phyloP scores from a whole-genome alignment of 2,329 filamentous ascomycete genomes.

The Talaromyces sp. region DNA sequence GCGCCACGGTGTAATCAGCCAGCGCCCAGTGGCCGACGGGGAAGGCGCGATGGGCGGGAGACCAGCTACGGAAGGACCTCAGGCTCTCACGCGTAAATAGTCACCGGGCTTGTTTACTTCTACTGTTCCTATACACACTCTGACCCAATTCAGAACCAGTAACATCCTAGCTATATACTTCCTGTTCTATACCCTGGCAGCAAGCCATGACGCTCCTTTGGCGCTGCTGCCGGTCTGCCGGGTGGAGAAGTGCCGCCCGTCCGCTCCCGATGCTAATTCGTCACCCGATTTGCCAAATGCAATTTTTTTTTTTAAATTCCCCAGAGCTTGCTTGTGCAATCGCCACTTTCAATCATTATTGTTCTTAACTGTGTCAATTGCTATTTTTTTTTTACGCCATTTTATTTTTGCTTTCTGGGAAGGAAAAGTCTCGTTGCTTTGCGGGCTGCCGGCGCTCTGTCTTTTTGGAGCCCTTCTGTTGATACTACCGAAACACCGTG shows the following conservation, averaged over 20 bases:
- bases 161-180: neutral
- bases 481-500: neutral
- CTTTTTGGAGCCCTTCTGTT: constrained; percentile 1
- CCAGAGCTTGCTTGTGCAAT: constrained; percentile 23
- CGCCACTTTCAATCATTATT: constrained; percentile 7
- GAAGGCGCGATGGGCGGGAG: neutral
- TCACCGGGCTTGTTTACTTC: neutral
- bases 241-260: constrained; percentile 24
- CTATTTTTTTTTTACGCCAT: constrained; percentile 3
- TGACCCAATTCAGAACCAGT: neutral
- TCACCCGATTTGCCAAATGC: constrained; percentile 21
- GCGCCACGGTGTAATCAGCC: neutral
- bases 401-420: constrained; percentile 6
- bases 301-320: constrained; percentile 40
- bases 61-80: neutral
- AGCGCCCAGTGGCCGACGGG: neutral
- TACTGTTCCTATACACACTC: neutral
- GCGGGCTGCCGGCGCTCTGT: constrained; percentile 4
- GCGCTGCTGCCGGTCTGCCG: constrained; percentile 4
- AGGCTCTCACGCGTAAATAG: neutral
- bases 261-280: constrained; percentile 37
- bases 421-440: constrained; percentile 6
- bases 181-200: neutral
- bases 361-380: constrained; percentile 12
- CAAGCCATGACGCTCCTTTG: neutral